Conservation (phyloP, 768 basidiomycete genomes). For the Pleurotus platypus region DNA sequence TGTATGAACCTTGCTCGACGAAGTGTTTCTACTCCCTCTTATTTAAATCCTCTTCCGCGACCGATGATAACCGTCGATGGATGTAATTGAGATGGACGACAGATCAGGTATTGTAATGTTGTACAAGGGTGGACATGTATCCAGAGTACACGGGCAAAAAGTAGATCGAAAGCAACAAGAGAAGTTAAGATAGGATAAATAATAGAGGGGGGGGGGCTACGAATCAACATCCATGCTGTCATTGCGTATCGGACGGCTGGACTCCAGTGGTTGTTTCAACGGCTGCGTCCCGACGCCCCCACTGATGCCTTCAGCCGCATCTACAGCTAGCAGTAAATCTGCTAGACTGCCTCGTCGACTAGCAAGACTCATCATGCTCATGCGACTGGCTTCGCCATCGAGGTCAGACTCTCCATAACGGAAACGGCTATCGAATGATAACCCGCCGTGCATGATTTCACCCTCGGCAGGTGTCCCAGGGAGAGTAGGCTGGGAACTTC, state of each 20-base stretch:
- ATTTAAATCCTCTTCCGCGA: too few relatives aligned
- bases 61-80: too few relatives aligned
- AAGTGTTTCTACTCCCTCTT: too few relatives aligned
- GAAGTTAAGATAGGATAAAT: background rate
- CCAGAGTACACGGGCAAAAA: background rate
- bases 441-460: slow-evolving; percentile 19
- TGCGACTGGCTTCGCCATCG: background rate
- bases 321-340: background rate
- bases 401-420: background rate
- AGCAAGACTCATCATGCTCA: slow-evolving; percentile 2
- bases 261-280: background rate
- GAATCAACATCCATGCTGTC: slow-evolving; percentile 2
- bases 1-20: too few relatives aligned
- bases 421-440: slow-evolving; percentile 21
- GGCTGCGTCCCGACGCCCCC: slow-evolving; percentile 1
- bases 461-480: background rate
- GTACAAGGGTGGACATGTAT: background rate
- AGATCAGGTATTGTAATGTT: too few relatives aligned
- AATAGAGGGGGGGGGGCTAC: background rate
- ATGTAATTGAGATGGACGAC: too few relatives aligned
- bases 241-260: background rate
- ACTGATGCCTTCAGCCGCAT: slow-evolving; percentile 3
- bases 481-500: slow-evolving; percentile 14
- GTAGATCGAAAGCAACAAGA: background rate
- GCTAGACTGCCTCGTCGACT: slow-evolving; percentile 1